phyloP scores from a whole-genome alignment of 1,284 basidiomycete species.

The Ceratobasidium sp. region DNA sequence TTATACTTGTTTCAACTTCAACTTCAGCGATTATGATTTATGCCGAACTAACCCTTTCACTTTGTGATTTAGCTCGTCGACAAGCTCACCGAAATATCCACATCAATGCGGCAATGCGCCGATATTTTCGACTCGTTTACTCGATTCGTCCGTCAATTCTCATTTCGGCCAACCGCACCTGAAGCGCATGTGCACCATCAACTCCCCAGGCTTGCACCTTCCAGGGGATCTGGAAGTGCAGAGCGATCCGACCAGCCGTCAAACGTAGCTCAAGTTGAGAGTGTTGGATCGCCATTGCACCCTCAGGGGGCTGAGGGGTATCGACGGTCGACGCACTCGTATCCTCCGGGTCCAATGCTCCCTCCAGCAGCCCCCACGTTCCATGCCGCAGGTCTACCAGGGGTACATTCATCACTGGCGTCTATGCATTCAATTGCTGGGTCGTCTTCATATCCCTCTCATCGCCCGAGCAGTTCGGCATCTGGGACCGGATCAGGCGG shows the following conservation, averaged over 20 bases:
- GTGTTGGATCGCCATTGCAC: neutral
- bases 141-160: constrained; percentile 26
- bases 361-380: constrained; percentile 25
- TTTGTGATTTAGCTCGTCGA: constrained; percentile 10
- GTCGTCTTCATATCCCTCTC: neutral
- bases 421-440: constrained; percentile 13
- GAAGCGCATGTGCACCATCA: neutral
- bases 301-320: constrained; percentile 1
- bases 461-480: constrained; percentile 21
- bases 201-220: neutral
- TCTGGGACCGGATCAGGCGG: constrained; percentile 19
- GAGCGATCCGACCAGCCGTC: neutral
- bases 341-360: constrained; percentile 9
- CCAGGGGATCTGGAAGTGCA: constrained; percentile 13
- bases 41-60: constrained; percentile 1
- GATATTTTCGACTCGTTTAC: constrained; percentile 32
- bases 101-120: constrained; percentile 34
- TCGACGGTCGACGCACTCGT: constrained; percentile 18
- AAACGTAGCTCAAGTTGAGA: neutral
- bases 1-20: constrained; percentile 20
- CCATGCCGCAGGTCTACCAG: neutral
- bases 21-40: neutral
- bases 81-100: constrained; percentile 33
- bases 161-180: neutral
- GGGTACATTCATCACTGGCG: neutral